phyloP scores from a whole-genome alignment of 192 early-diverging fungal genomes.

The Radiomyces spectabilis region DNA sequence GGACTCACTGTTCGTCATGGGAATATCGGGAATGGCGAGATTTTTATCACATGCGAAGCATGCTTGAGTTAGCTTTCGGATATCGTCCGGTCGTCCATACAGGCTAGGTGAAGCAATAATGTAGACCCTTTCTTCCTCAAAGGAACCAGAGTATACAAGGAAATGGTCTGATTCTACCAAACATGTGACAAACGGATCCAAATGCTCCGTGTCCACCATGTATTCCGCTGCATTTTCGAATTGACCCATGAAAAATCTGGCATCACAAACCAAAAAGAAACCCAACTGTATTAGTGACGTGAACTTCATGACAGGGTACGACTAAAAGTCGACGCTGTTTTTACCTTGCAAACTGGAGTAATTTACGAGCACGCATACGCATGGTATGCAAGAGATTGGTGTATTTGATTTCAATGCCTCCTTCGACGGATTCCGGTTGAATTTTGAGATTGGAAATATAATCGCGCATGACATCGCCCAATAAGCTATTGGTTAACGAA shows the following conservation, averaged over 20 bases:
- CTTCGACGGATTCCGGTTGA: slow-evolving; percentile 25
- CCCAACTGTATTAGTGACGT: background rate
- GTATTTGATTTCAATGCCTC: slow-evolving; percentile 45
- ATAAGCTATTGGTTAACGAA: slow-evolving; percentile 40
- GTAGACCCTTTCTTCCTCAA: slow-evolving; percentile 61
- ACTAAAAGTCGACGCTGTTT: background rate
- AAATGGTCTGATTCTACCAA: slow-evolving; percentile 70
- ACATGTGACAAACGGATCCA: slow-evolving; percentile 48
- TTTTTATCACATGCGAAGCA: slow-evolving; percentile 14
- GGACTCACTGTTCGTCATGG: background rate
- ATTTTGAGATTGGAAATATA: slow-evolving; percentile 35
- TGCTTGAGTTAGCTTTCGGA: slow-evolving; percentile 12
- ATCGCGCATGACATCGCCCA: slow-evolving; percentile 41
- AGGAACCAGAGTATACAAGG: slow-evolving; percentile 64
- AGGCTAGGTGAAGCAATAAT: slow-evolving; percentile 60
- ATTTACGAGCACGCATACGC: slow-evolving; percentile 53
- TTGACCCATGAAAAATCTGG: slow-evolving; percentile 43
- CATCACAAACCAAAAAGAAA: background rate
- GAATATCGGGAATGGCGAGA: background rate
- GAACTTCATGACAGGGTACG: too few species aligned
- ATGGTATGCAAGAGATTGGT: slow-evolving; percentile 60
- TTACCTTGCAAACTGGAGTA: slow-evolving; percentile 56
- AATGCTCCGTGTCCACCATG: slow-evolving; percentile 46
- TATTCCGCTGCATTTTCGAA: slow-evolving; percentile 77
- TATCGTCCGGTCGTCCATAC: slow-evolving; percentile 16